These are phyloP conservation scores for Aspergillus niger DNA, from an alignment of 2,329 filamentous ascomycete genomes.

Conservation along the genomic window DNA sequence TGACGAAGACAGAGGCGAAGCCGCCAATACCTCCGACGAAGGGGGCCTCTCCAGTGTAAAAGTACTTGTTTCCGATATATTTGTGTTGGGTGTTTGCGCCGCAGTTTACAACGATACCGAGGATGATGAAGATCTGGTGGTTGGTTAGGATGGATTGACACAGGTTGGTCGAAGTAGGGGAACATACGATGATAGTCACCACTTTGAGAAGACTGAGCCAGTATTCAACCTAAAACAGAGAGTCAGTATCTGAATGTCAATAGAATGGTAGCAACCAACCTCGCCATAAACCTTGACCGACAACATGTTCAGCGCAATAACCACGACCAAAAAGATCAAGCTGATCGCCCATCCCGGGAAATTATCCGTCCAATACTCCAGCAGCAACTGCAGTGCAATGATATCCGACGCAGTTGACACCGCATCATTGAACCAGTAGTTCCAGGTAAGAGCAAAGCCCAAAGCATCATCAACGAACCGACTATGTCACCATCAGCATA, in stretches of 20 bases:
- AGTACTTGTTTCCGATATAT: constrained; percentile 63
- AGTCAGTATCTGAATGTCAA: neutral
- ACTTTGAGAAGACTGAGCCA: constrained; percentile 47
- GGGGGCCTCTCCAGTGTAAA: constrained; percentile 61
- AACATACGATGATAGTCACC: constrained; percentile 43
- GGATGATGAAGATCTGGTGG: constrained; percentile 60
- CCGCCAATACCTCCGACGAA: constrained; percentile 67
- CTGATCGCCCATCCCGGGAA: constrained; percentile 66
- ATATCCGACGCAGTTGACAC: constrained; percentile 63
- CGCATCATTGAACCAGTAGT: constrained; percentile 67
- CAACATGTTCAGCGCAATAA: constrained; percentile 57
- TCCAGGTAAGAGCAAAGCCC: constrained; percentile 50
- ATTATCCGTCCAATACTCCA: constrained; percentile 63
- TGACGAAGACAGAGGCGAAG: constrained; percentile 66
- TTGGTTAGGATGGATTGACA: constrained; percentile 38
- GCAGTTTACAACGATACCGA: constrained; percentile 62
- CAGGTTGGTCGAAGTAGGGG: no score
- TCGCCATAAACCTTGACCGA: constrained; percentile 59
- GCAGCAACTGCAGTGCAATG: constrained; percentile 59
- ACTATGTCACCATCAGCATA: constrained; percentile 22
- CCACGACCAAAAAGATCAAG: constrained; percentile 61
- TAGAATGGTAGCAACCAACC: constrained; percentile 30
- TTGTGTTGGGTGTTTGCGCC: constrained; percentile 57
- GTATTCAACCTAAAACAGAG: constrained; percentile 38
- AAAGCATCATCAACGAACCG: constrained; percentile 49